Conservation (phyloP, 306 rosid genomes). For the Vachellia pachyceras region DNA sequence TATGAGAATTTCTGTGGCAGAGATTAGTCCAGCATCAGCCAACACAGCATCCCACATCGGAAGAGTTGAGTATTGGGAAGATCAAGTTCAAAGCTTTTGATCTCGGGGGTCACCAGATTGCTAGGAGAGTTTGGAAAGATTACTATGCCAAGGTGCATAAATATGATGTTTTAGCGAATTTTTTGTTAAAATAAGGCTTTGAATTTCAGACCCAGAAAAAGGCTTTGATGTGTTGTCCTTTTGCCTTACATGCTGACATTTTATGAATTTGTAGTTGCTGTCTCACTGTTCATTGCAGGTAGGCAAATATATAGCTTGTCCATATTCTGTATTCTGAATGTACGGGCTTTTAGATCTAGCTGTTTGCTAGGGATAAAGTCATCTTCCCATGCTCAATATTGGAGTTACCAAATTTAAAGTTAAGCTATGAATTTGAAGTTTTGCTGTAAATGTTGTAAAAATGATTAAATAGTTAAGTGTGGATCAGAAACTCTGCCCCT, state of each 20-base stretch:
- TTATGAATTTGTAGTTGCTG: too few relatives aligned
- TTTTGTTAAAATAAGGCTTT: background rate
- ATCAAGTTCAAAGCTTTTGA: constrained; percentile 95
- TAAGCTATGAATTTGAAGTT: background rate
- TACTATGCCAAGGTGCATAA: constrained; percentile 86
- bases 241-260: background rate
- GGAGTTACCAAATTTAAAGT: constrained; percentile 1
- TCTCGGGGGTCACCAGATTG: constrained; percentile 87
- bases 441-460: constrained; percentile 12
- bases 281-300: background rate
- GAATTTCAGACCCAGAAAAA: background rate
- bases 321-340: background rate
- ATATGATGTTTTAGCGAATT: background rate
- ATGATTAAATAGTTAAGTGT: background rate
- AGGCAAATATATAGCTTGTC: background rate
- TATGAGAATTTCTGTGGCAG: constrained; percentile 61
- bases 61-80: constrained; percentile 91
- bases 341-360: constrained; percentile 4
- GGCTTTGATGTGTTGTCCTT: background rate
- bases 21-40: constrained; percentile 96
- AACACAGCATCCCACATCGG: constrained; percentile 89
- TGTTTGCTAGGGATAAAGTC: constrained; percentile 10
- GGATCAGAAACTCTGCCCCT: constrained; percentile 34
- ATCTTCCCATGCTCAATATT: background rate
- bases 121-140: constrained; percentile 96